Percentiles rank a stretch among this genome's conserved stretches.
phyloP scores from a whole-genome alignment of 169 alveolate genomes.

The Fabrea salina region DNA sequence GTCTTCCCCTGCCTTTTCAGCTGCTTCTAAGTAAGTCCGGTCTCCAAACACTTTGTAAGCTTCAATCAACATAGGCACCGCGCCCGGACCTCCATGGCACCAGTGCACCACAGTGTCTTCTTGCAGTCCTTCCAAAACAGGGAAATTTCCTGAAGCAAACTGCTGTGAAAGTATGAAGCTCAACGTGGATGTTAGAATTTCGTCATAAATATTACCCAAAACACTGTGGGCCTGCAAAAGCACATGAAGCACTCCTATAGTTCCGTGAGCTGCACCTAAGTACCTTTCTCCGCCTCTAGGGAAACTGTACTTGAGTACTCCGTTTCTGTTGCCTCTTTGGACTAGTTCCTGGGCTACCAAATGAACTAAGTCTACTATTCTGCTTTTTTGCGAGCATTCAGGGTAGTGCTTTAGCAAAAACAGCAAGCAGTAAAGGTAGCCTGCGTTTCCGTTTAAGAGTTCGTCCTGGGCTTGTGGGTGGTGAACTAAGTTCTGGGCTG shows the following conservation, averaged over 20 bases:
- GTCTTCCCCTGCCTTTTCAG: constrained; percentile 57
- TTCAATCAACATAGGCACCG: constrained; percentile 65
- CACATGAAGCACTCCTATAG: constrained; percentile 73
- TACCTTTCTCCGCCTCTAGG: constrained; percentile 37
- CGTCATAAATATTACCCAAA: not conserved
- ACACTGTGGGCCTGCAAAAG: constrained; percentile 46
- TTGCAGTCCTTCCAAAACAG: constrained; percentile 53
- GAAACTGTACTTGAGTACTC: not conserved
- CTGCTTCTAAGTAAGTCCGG: constrained; percentile 48
- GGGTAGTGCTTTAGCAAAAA: constrained; percentile 46
- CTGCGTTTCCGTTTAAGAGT: constrained; percentile 85
- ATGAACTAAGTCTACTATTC: not conserved
- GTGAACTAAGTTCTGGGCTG: not conserved
- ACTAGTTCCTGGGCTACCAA: not conserved
- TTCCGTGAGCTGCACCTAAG: constrained; percentile 90
- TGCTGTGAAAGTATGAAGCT: constrained; percentile 17
- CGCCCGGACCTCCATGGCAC: constrained; percentile 91
- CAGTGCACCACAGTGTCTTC: constrained; percentile 73
- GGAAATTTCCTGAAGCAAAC: constrained; percentile 65
- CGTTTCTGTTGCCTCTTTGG: not conserved
- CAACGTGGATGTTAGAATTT: constrained; percentile 10
- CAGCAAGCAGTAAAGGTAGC: constrained; percentile 75
- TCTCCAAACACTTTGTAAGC: constrained; percentile 56
- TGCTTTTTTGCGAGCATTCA: not conserved
- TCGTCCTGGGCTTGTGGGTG: constrained; percentile 49